Evolutionary conservation across 768 basidiomycete genomes (phyloP).

Genomic region (Clitopilus hobsonii): DNA sequence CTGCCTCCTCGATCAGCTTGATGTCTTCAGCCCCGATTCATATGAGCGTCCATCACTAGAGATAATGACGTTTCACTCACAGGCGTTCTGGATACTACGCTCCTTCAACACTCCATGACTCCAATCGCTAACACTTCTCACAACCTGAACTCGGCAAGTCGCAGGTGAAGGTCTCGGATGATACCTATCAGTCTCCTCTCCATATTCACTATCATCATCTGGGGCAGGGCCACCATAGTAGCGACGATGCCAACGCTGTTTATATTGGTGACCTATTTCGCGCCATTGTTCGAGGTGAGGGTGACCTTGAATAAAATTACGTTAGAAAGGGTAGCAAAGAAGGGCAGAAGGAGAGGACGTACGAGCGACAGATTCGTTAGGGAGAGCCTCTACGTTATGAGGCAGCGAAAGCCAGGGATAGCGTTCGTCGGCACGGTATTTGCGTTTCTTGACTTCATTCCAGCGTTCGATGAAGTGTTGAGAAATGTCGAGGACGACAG

Average conservation of each 20-base stretch:
- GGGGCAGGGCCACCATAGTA: slow-evolving; percentile 18
- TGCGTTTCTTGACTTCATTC: slow-evolving; percentile 87
- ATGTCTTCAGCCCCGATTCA: slow-evolving; percentile 41
- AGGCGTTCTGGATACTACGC: slow-evolving; percentile 90
- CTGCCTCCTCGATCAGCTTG: slow-evolving; percentile 76
- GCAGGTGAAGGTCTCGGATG: slow-evolving; percentile 41
- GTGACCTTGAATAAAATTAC: slow-evolving; percentile 35
- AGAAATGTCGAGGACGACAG: slow-evolving; percentile 83
- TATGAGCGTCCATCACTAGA: not conserved
- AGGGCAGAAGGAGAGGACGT: slow-evolving; percentile 9
- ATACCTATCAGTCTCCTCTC: slow-evolving; percentile 12
- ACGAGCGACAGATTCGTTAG: slow-evolving; percentile 65
- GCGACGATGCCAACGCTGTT: slow-evolving; percentile 55
- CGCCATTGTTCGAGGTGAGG: slow-evolving; percentile 66
- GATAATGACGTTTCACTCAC: slow-evolving; percentile 38
- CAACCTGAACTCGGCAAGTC: slow-evolving; percentile 70
- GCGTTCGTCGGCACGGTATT: slow-evolving; percentile 40
- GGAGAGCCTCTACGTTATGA: slow-evolving; percentile 56
- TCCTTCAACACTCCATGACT: slow-evolving; percentile 89
- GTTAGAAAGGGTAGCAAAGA: not conserved
- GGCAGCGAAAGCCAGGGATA: slow-evolving; percentile 77
- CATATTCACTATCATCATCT: slow-evolving; percentile 28
- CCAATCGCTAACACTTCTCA: slow-evolving; percentile 91
- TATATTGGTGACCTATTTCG: slow-evolving; percentile 52
- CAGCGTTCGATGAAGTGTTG: slow-evolving; percentile 93